A percentile compares a stretch with the other conserved stretches of the same genome.
Evolutionary conservation across 2,329 filamentous ascomycete genomes (phyloP).

Genomic region (Penicillium italicum): DNA sequence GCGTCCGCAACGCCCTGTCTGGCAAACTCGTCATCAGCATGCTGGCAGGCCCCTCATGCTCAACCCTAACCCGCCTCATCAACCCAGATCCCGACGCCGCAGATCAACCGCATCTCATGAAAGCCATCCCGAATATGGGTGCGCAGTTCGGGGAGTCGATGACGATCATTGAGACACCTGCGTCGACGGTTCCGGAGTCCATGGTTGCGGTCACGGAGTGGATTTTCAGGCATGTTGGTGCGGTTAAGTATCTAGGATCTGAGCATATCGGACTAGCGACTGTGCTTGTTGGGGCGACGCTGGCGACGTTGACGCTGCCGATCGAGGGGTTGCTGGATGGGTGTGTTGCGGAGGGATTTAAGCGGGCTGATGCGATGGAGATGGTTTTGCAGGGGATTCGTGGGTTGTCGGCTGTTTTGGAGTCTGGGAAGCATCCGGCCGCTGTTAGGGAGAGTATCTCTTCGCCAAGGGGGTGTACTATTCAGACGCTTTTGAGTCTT

Average conservation of each 20-base stretch:
- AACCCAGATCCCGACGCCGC: slow-evolving; percentile 2
- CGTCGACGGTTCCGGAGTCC: slow-evolving; percentile 38
- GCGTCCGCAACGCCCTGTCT: slow-evolving; percentile 38
- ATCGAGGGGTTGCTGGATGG: slow-evolving; percentile 61
- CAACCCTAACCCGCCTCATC: slow-evolving; percentile 17
- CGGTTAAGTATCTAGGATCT: slow-evolving; percentile 50
- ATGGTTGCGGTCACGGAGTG: slow-evolving; percentile 33
- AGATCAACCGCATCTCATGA: slow-evolving; percentile 30
- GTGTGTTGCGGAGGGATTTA: slow-evolving; percentile 60
- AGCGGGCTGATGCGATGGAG: slow-evolving; percentile 56
- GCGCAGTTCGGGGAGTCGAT: slow-evolving; percentile 45
- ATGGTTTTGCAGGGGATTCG: slow-evolving; percentile 61
- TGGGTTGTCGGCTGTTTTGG: slow-evolving; percentile 56
- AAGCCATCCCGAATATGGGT: slow-evolving; percentile 47
- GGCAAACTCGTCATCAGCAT: slow-evolving; percentile 51
- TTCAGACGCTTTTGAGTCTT: slow-evolving; percentile 57
- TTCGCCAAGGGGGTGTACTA: slow-evolving; percentile 61
- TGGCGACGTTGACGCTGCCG: slow-evolving; percentile 57
- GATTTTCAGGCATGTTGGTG: slow-evolving; percentile 54
- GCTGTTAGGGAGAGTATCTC: slow-evolving; percentile 59
- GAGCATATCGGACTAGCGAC: slow-evolving; percentile 54
- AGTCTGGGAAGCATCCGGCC: slow-evolving; percentile 59
- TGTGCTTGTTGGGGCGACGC: slow-evolving; percentile 58
- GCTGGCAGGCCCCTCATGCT: slow-evolving; percentile 45
- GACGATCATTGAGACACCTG: slow-evolving; percentile 50